A percentile compares a stretch with the other conserved stretches of the same genome.
phyloP scores from a whole-genome alignment of 371 early-diverging fungal species.

The Rhizopus delemar region DNA sequence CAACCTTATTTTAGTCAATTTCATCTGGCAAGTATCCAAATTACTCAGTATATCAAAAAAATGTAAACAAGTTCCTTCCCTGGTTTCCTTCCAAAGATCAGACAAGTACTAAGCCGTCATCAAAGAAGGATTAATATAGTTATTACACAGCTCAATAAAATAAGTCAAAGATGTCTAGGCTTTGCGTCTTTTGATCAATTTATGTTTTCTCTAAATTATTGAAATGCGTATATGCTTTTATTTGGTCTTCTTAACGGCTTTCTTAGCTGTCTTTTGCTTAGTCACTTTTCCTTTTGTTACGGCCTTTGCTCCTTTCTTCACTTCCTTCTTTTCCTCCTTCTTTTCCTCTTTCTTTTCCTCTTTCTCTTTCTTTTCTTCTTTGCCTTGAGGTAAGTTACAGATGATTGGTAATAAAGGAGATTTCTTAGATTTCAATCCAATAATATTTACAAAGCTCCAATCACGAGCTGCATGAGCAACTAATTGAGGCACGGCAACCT shows the following conservation, averaged over 20 bases:
- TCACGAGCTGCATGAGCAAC: constrained; percentile 10
- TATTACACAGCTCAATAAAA: neutral
- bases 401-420: constrained; percentile 23
- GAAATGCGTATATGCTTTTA: neutral
- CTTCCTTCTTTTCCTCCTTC: neutral
- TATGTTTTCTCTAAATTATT: neutral
- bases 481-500: constrained; percentile 17
- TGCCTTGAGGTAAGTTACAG: constrained; percentile 11
- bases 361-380: neutral
- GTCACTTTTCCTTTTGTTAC: neutral
- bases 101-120: neutral
- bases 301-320: neutral
- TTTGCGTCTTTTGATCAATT: neutral
- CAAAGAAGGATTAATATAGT: neutral
- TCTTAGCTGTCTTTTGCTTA: neutral
- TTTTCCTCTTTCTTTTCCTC: neutral
- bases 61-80: constrained; percentile 67
- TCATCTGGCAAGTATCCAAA: constrained; percentile 70
- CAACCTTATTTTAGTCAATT: constrained; percentile 38
- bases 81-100: constrained; percentile 35
- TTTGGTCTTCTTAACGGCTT: neutral
- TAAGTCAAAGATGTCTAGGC: constrained; percentile 16
- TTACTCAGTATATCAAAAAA: constrained; percentile 67
- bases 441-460: constrained; percentile 20
- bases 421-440: constrained; percentile 10